Evolutionary conservation across 2,329 filamentous ascomycete species (phyloP).

Genomic region (Ascochyta pisi): DNA sequence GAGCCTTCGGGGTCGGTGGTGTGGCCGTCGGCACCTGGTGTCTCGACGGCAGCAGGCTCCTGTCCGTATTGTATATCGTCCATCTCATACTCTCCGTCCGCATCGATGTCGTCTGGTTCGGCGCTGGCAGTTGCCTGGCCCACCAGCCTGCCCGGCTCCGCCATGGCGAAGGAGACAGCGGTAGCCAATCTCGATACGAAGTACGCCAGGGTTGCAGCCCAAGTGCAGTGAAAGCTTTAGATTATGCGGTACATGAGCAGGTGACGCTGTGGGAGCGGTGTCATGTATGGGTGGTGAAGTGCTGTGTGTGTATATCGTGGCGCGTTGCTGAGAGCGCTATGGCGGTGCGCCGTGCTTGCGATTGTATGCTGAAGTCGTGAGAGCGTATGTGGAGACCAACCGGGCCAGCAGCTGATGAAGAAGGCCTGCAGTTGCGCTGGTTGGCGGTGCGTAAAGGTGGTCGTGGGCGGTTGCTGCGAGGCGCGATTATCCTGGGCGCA

Average conservation of each 20-base stretch:
- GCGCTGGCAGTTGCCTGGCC: slow-evolving; percentile 42
- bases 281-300: slow-evolving; percentile 36
- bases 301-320: slow-evolving; percentile 36
- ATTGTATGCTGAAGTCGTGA: neutral
- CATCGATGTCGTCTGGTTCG: slow-evolving; percentile 46
- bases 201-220: slow-evolving; percentile 45
- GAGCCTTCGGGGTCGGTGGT: slow-evolving; percentile 51
- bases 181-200: slow-evolving; percentile 49
- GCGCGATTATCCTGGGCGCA: slow-evolving; percentile 34
- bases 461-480: slow-evolving; percentile 26
- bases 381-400: neutral
- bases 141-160: slow-evolving; percentile 49
- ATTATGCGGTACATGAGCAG: slow-evolving; percentile 34
- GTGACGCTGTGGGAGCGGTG: slow-evolving; percentile 27
- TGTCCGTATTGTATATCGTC: slow-evolving; percentile 46
- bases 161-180: slow-evolving; percentile 52
- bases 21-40: slow-evolving; percentile 39
- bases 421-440: slow-evolving; percentile 34
- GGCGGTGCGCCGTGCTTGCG: neutral
- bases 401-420: slow-evolving; percentile 7
- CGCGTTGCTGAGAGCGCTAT: slow-evolving; percentile 28
- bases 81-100: slow-evolving; percentile 50
- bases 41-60: slow-evolving; percentile 25
- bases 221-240: slow-evolving; percentile 21
- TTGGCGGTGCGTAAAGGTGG: slow-evolving; percentile 32